Conservation (phyloP, 1,284 basidiomycete genomes). For the Phaffia rhodozyma region DNA sequence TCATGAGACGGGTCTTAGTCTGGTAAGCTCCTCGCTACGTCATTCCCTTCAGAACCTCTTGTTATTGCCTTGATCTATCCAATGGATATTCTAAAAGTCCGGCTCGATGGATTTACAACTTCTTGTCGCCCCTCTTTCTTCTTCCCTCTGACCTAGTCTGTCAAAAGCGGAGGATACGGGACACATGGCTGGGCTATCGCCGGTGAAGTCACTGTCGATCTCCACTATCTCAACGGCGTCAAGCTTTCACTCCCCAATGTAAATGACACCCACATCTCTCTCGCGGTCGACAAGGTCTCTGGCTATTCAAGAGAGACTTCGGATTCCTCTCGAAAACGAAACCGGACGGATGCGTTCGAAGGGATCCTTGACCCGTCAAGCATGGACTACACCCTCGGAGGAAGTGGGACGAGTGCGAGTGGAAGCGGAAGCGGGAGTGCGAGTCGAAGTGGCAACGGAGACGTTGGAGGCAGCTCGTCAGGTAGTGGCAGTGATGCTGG, state of each 20-base stretch:
- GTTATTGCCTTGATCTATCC: no score
- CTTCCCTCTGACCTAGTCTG: not conserved
- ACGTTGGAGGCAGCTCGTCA: no score
- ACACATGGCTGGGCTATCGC: conserved; percentile 12
- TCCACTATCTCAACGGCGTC: conserved; percentile 10
- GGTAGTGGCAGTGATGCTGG: not conserved
- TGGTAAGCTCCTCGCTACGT: not conserved
- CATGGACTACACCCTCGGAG: not conserved
- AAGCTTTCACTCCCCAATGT: not conserved
- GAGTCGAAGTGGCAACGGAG: conserved; percentile 1
- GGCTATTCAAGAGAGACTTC: not conserved
- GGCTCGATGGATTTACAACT: no score
- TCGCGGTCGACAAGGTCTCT: not conserved
- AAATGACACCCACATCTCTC: not conserved
- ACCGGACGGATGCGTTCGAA: not conserved
- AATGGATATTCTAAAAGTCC: no score
- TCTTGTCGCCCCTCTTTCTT: no score
- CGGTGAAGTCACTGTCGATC: conserved; percentile 10
- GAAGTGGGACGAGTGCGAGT: not conserved
- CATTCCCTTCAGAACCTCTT: no score
- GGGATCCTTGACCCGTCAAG: not conserved
- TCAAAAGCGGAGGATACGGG: conserved; percentile 15
- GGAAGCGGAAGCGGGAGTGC: conserved; percentile 5
- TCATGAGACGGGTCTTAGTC: not conserved
- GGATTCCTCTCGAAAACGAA: not conserved